phyloP scores from a whole-genome alignment of 2,329 filamentous ascomycete species.

The Colletotrichum magnum region DNA sequence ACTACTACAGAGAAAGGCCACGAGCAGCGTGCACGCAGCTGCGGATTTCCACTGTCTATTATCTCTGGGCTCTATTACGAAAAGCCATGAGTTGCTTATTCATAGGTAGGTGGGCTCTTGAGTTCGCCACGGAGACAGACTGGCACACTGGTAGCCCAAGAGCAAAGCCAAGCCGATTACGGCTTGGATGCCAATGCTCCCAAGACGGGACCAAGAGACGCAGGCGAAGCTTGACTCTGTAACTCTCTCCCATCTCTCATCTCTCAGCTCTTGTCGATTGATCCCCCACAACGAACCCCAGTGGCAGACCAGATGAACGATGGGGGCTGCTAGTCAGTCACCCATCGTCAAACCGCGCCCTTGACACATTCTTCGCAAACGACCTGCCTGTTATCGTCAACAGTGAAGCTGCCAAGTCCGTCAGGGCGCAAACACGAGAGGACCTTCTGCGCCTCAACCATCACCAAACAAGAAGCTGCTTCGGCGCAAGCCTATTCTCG shows the following conservation, averaged over 20 bases:
- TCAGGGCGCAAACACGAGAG: not conserved
- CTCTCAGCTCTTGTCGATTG: not conserved
- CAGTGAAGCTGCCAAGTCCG: not conserved
- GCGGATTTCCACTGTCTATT: not conserved
- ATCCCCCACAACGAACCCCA: not conserved
- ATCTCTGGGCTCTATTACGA: too few relatives aligned
- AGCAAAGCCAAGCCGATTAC: constrained; percentile 2
- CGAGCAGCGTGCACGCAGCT: not conserved
- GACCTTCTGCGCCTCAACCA: constrained; percentile 4
- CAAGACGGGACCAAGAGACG: constrained; percentile 13
- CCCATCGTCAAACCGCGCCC: not conserved
- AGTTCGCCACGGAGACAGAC: not conserved
- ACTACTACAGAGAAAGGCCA: not conserved
- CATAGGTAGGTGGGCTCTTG: not conserved
- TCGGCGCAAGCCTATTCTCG: not conserved
- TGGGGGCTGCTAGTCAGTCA: not conserved
- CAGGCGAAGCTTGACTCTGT: not conserved
- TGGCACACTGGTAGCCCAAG: not conserved
- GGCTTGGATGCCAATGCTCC: not conserved
- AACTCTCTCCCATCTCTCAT: not conserved
- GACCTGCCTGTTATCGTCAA: not conserved
- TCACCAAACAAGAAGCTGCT: constrained; percentile 14
- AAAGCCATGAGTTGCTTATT: too few relatives aligned
- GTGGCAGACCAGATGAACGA: not conserved
- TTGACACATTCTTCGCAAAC: not conserved